Evolutionary conservation across 2,329 filamentous ascomycete genomes (phyloP).

Genomic region (Trichophyton mentagrophytes): DNA sequence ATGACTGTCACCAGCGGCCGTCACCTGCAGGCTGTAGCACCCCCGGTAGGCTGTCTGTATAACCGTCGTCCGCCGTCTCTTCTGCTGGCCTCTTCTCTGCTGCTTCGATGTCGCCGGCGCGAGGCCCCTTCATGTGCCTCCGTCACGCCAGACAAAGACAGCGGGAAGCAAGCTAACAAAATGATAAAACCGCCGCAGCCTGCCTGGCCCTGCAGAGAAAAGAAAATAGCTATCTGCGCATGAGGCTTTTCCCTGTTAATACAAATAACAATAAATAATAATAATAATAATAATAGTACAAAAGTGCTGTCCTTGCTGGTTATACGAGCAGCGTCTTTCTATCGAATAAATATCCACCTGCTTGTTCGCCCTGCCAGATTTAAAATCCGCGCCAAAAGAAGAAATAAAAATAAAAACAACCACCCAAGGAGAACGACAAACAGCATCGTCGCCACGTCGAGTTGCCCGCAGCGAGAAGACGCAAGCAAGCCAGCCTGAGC

Average conservation of each 20-base stretch:
- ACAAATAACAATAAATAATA: neutral
- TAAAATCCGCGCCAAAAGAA: neutral
- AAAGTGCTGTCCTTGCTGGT: no score
- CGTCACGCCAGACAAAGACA: neutral
- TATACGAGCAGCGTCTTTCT: neutral
- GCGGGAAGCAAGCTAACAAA: neutral
- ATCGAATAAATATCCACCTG: neutral
- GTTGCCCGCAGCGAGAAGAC: neutral
- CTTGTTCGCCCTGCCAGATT: neutral
- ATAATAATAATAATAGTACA: no score
- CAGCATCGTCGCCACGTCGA: neutral
- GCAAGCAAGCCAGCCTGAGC: neutral
- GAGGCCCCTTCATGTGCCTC: neutral
- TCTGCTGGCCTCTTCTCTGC: neutral
- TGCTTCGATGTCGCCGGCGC: neutral
- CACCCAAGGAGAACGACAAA: no score
- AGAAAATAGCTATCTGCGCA: neutral
- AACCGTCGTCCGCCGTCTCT: neutral
- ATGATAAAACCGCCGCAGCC: neutral
- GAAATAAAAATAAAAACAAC: neutral
- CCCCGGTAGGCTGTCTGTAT: neutral
- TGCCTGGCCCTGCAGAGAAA: neutral
- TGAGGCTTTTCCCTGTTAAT: neutral
- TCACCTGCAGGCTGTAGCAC: neutral
- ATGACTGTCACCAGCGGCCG: neutral